phyloP scores from a whole-genome alignment of 1,139 yeast genomes.

The Yamadazyma atmosphaerica region DNA sequence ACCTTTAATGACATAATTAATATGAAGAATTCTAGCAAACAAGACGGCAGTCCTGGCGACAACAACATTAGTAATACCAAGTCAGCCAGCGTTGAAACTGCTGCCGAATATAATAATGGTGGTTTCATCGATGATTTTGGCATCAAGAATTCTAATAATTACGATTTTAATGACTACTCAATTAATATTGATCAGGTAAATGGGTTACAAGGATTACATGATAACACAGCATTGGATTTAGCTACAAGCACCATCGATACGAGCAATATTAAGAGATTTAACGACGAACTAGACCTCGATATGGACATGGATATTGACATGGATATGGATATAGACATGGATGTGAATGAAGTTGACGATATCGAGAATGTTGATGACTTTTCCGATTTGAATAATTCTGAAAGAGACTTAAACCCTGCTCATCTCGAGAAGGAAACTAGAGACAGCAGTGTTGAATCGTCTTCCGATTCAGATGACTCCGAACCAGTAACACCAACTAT shows the following conservation, averaged over 20 bases:
- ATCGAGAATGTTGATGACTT: conserved; percentile 7
- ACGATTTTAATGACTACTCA: conserved; percentile 6
- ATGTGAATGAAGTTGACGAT: conserved; percentile 6
- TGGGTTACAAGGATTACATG: conserved; percentile 4
- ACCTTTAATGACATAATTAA: neutral
- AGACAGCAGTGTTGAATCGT: neutral
- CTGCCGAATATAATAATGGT: conserved; percentile 4
- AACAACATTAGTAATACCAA: neutral
- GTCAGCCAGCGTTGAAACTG: neutral
- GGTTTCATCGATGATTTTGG: conserved; percentile 12
- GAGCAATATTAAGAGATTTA: conserved; percentile 4
- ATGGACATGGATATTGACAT: conserved; percentile 5
- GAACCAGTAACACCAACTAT: conserved; percentile 1
- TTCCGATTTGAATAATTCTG: conserved; percentile 2
- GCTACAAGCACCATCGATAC: conserved; percentile 1
- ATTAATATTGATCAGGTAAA: conserved; percentile 3
- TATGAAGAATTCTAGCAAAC: neutral
- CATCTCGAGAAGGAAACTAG: neutral
- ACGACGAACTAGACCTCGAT: conserved; percentile 7
- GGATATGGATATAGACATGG: conserved; percentile 4
- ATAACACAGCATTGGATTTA: conserved; percentile 2
- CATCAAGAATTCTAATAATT: conserved; percentile 5
- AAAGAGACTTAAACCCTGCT: conserved; percentile 4
- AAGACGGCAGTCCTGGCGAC: neutral
- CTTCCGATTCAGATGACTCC: conserved; percentile 1